Evolutionary conservation across 345 rosid species (phyloP).

Genomic region (Citrus cavaleriei): DNA sequence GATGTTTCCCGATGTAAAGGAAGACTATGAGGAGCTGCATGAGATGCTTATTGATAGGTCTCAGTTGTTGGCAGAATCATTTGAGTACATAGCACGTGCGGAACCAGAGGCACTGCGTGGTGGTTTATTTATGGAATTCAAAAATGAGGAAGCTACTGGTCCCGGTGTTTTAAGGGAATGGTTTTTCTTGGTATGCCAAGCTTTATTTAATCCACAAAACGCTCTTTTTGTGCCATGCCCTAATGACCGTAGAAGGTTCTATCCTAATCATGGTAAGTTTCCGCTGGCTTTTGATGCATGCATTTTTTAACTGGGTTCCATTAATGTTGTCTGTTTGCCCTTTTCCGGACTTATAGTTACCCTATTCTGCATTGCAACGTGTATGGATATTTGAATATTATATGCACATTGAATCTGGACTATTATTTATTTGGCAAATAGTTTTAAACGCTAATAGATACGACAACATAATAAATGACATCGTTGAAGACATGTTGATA

Average conservation of each 20-base stretch:
- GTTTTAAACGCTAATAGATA: background rate
- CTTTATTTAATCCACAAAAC: constrained; percentile 61
- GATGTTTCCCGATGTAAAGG: constrained; percentile 84
- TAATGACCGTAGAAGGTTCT: constrained; percentile 83
- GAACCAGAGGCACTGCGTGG: constrained; percentile 60
- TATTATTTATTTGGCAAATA: background rate
- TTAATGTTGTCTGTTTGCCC: background rate
- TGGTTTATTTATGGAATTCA: constrained; percentile 87
- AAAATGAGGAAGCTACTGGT: constrained; percentile 98
- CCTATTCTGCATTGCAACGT: background rate
- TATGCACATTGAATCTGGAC: background rate
- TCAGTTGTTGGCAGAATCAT: constrained; percentile 80
- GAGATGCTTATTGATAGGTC: constrained; percentile 98
- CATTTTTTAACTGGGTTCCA: background rate
- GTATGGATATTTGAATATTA: background rate
- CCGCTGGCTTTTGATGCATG: constrained; percentile 2
- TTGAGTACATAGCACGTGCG: constrained; percentile 65
- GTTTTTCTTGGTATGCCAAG: constrained; percentile 88
- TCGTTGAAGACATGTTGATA: background rate
- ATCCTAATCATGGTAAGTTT: constrained; percentile 82
- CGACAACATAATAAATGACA: background rate
- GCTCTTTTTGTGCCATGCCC: constrained; percentile 78
- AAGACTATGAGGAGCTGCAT: constrained; percentile 81
- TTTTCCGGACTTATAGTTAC: background rate
- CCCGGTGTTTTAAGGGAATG: constrained; percentile 92